Evolutionary conservation across 2,329 filamentous ascomycete genomes (phyloP).

Genomic region (Sclerotinia subarctica): DNA sequence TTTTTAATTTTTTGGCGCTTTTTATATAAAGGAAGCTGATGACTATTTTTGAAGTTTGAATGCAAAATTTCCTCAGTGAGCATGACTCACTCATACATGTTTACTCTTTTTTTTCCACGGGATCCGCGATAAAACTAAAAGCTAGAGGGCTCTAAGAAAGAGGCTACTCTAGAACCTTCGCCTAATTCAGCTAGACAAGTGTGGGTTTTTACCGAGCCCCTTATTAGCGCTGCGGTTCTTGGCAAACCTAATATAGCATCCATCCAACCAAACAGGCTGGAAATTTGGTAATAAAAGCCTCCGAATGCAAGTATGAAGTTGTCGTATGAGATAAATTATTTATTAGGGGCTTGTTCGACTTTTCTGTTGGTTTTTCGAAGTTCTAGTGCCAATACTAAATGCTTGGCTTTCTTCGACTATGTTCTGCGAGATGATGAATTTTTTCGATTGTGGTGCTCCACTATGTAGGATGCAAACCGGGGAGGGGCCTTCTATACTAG

Average conservation of each 20-base stretch:
- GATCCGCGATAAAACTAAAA: not conserved
- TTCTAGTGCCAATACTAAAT: too few species aligned
- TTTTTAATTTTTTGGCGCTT: not conserved
- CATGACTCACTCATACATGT: too few species aligned
- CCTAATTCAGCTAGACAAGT: not conserved
- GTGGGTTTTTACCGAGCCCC: not conserved
- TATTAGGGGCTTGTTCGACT: not conserved
- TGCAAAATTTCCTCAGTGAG: too few species aligned
- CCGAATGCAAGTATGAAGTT: not conserved
- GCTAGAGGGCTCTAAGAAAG: not conserved
- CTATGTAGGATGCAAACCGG: rapidly evolving
- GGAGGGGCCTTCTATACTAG: too few species aligned
- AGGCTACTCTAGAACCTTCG: not conserved
- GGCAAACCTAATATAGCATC: not conserved
- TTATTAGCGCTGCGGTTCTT: not conserved
- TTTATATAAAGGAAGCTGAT: too few species aligned
- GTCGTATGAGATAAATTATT: not conserved
- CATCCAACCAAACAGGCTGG: not conserved
- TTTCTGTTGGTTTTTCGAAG: not conserved
- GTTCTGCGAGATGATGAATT: not conserved
- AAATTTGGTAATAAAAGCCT: rapidly evolving
- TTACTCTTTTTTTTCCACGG: too few species aligned
- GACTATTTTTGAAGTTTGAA: too few species aligned
- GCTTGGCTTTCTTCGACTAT: too few species aligned
- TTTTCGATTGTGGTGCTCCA: not conserved